Conservation (phyloP, 305 asterid genomes). For the Caryopteris hybrid region DNA sequence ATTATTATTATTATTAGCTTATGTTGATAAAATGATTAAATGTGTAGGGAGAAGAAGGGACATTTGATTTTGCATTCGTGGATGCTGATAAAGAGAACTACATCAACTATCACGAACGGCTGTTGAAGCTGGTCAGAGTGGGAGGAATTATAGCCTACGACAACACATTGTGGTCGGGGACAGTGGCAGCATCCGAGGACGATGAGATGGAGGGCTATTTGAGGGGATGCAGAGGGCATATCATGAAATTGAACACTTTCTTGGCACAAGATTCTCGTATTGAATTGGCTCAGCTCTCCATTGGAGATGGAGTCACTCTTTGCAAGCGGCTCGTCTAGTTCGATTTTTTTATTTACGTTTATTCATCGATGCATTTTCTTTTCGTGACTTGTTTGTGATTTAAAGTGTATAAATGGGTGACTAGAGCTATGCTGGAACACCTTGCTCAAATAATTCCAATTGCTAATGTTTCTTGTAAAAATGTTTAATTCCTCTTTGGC, state of each 20-base stretch:
- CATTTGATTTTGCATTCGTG: constrained; percentile 49
- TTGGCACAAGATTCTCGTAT: constrained; percentile 37
- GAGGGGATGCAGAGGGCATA: constrained; percentile 16
- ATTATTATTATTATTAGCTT: too few relatives aligned
- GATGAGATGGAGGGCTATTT: constrained; percentile 28
- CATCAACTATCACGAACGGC: constrained; percentile 37
- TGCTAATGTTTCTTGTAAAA: too few relatives aligned
- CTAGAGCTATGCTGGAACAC: too few relatives aligned
- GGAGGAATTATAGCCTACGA: constrained; percentile 52
- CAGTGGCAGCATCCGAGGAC: constrained; percentile 32
- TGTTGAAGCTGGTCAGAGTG: constrained; percentile 38
- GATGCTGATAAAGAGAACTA: constrained; percentile 54
- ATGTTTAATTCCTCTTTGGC: too few relatives aligned
- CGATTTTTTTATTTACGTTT: too few relatives aligned
- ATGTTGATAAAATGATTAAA: neutral
- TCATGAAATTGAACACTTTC: constrained; percentile 29
- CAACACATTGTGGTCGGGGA: constrained; percentile 50
- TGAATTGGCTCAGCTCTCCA: constrained; percentile 35
- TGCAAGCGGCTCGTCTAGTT: constrained; percentile 32
- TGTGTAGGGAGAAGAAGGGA: constrained; percentile 39
- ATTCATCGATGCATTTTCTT: too few relatives aligned
- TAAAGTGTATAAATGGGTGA: too few relatives aligned
- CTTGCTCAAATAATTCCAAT: too few relatives aligned
- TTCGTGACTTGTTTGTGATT: too few relatives aligned
- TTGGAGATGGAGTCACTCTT: constrained; percentile 53